These are phyloP conservation scores for Eutrema heterophyllum DNA, from an alignment of 345 rosid genomes.

Conservation along the genomic window DNA sequence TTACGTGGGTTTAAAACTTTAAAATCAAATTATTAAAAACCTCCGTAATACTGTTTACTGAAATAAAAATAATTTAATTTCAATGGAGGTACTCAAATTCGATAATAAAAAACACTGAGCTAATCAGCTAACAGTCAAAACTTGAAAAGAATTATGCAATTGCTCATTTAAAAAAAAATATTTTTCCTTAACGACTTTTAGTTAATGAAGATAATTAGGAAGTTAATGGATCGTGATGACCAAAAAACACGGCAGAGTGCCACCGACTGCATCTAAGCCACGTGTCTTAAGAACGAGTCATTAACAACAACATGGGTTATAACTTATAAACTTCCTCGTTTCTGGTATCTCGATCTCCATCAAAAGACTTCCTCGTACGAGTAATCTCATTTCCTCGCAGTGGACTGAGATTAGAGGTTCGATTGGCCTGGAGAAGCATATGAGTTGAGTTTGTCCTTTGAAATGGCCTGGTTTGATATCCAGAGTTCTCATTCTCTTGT, in stretches of 20 bases:
- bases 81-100: not conserved
- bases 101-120: not conserved
- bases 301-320: too few relatives aligned
- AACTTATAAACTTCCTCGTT: too few relatives aligned
- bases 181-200: not conserved
- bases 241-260: not conserved
- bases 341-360: too few relatives aligned
- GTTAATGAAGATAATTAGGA: not conserved
- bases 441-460: too few relatives aligned
- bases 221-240: slow-evolving; percentile 9
- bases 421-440: too few relatives aligned
- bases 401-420: too few relatives aligned
- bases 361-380: too few relatives aligned
- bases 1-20: not conserved
- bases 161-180: not conserved
- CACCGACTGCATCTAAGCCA: not conserved
- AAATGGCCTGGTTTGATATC: too few relatives aligned
- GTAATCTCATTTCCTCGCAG: too few relatives aligned
- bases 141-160: not conserved
- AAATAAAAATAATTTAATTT: too few relatives aligned
- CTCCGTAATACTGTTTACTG: too few relatives aligned
- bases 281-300: slow-evolving; percentile 8
- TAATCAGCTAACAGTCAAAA: not conserved
- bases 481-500: too few relatives aligned
- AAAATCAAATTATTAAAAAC: not conserved